phyloP scores from a whole-genome alignment of 257 asterid species.

The Fraxinus excelsior region DNA sequence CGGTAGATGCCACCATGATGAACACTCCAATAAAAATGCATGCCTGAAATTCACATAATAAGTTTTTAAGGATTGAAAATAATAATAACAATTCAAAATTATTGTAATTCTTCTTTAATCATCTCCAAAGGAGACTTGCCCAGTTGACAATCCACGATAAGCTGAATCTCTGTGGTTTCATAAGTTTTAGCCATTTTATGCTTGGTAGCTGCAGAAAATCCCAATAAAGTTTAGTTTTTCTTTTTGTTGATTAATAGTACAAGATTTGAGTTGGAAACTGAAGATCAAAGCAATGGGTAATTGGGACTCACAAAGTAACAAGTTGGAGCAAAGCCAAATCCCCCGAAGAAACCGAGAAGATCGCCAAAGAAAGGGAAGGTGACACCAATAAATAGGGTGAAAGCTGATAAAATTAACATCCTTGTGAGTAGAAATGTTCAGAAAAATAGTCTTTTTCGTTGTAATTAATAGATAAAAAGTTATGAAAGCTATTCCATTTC shows the following conservation, averaged over 20 bases:
- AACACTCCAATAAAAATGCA: constrained; percentile 56
- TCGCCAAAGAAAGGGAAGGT: constrained; percentile 96
- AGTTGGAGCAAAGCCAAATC: constrained; percentile 94
- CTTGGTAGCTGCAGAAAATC: constrained; percentile 68
- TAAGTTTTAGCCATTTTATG: constrained; percentile 75
- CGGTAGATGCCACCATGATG: constrained; percentile 60
- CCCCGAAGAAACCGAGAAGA: constrained; percentile 95
- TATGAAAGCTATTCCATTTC: too few relatives aligned
- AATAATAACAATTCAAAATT: background rate
- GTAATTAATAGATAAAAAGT: background rate
- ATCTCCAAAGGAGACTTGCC: constrained; percentile 41
- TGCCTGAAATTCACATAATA: constrained; percentile 27
- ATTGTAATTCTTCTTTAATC: background rate
- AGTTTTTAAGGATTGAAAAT: background rate
- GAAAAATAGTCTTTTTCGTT: background rate
- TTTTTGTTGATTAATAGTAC: background rate
- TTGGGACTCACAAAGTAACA: constrained; percentile 69
- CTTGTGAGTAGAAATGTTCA: background rate
- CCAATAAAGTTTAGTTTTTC: background rate
- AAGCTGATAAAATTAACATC: constrained; percentile 48
- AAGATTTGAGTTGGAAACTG: background rate
- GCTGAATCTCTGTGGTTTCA: constrained; percentile 75
- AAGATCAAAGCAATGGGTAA: background rate
- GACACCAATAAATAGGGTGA: constrained; percentile 75
- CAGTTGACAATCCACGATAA: constrained; percentile 79